Evolutionary conservation across 2,329 filamentous ascomycete species (phyloP), one percentile per base, ranked within the genome.

Genomic region (Aspergillus novoparasiticus): DNA sequence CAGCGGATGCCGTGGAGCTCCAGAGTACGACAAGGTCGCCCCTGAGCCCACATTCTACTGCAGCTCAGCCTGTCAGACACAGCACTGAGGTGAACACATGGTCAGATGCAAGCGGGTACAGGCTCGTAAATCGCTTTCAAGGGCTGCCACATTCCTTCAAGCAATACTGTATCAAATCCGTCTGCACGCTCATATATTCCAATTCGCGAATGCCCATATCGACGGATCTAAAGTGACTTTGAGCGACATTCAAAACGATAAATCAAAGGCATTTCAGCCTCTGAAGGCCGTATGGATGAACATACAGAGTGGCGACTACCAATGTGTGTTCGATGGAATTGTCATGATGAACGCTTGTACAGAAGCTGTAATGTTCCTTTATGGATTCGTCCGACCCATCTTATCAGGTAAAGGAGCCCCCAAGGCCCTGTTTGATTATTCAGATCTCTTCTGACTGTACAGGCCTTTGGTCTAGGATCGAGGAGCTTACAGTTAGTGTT

Each of bases 191-290:
- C n/a, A 46, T 46, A 14, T 1, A 14, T 2, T 23, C 14, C 9
- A 6, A 14, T 46, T 4, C 1, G n/a, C n/a, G 2, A 23, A 1
- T 12, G 43, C 10, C 1, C n/a, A 14, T 23, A 6, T 46, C 0
- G 43, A 21, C 9, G 43, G 43, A 2, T 46, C 43, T 12, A 28
- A 6, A 28, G 26, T 28, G 26, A 26, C 26, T 26, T 26, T 26
- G 26, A 4, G 1, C 26, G 26, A 26, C 26, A 26, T 26, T 26
- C 26, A 26, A 26, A 26, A 26, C 26, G 26, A 26, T 1, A 26
- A 26, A 26, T 26, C 26, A 26, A 26, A 26, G 26, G 26, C 26
- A 26, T 26, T 1, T 26, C 26, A 26, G 26, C 26, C 26, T 26
- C 26, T 26, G 4, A 26, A 26, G 4, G 26, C 26, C 26, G 26